Conservation (phyloP, 75 land plant genomes). For the Larix kaempferi region DNA sequence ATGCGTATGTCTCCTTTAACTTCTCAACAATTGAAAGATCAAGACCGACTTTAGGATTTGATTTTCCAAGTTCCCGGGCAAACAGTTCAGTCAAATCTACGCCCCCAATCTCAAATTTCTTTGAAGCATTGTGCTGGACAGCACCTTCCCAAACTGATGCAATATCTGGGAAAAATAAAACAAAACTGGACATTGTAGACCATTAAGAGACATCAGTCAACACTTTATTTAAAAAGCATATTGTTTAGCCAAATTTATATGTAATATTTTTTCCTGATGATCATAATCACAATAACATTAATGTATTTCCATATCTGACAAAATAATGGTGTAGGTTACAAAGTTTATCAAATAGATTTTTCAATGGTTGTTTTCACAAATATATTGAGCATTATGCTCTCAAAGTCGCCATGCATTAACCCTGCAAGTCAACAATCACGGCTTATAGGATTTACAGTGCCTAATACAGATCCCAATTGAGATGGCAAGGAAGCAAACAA, state of each 20-base stretch:
- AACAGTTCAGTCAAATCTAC: constrained; percentile 81
- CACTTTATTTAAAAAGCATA: background rate
- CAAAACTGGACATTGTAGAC: constrained; percentile 7
- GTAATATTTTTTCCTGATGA: background rate
- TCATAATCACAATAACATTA: no score
- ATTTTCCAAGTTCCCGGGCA: constrained; percentile 59
- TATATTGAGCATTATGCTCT: background rate
- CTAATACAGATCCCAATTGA: background rate
- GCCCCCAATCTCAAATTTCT: constrained; percentile 93
- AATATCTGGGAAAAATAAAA: constrained; percentile 72
- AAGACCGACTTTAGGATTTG: constrained; percentile 63
- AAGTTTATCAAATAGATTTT: background rate
- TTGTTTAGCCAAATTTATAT: background rate
- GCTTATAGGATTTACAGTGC: background rate
- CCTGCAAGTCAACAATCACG: no score
- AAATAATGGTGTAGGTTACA: background rate
- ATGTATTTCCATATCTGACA: background rate
- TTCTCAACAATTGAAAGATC: constrained; percentile 69
- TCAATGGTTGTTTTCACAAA: background rate
- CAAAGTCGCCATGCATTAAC: background rate
- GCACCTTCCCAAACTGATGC: constrained; percentile 99
- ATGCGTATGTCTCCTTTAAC: constrained; percentile 79
- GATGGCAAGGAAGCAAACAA: background rate
- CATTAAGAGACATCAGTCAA: constrained; percentile 3
- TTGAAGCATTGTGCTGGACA: constrained; percentile 96